Base-by-base conservation (phyloP, 1,284 basidiomycete genomes). In the Microbotryum violaceum region DNA sequence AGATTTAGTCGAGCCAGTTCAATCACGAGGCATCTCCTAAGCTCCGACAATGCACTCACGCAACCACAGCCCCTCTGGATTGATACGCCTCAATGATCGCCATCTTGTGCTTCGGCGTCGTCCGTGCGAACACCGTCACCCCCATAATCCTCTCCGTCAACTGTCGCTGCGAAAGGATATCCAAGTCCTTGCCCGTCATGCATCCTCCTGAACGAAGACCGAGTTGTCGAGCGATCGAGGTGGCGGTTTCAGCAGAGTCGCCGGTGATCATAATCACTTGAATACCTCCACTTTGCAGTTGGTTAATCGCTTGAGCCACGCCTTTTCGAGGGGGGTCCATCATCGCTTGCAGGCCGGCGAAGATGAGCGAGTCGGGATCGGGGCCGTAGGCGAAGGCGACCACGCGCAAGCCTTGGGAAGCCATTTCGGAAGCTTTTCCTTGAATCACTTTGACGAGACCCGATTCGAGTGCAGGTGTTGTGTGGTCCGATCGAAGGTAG, bases 241-340 rank as follows among this genome's bases (percentile, higher is more conserved):
- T 72, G 2, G 94, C 94, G 0, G 94, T 98, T 61, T 86, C 81
- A 75, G 93, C 89, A 25, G 91, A 86, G 72, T 97, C 94, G 18
- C 94, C 94, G 0, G 94, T 97, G 74, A 97, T 97, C 93, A 98
- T 97, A 49, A 97, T 87, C 16, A 97, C 86, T 72, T 94, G 91
- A 45, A 98, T 88, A 8, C 93, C 90, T 20, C 88, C 91, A 20
- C 80, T 78, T 71, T 91, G 88, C 29, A 97, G 79, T 27, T 87
- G 77, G 33, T 80, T 80, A 64, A 97, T 87, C 10, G 93, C 86
- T 69, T 91, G 88, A 2, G 86, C 85, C n/a, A 97, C 92, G 27
- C 92, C 93, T 68, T 87, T 86, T 50, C 94, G 80, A 0, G 94
- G 94, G 3, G 94, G 94, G 75, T 97, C 94, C 63, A 88, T 80